These are phyloP conservation scores for Hygrocybe punicea DNA, from an alignment of 768 basidiomycete genomes.

Conservation along the genomic window DNA sequence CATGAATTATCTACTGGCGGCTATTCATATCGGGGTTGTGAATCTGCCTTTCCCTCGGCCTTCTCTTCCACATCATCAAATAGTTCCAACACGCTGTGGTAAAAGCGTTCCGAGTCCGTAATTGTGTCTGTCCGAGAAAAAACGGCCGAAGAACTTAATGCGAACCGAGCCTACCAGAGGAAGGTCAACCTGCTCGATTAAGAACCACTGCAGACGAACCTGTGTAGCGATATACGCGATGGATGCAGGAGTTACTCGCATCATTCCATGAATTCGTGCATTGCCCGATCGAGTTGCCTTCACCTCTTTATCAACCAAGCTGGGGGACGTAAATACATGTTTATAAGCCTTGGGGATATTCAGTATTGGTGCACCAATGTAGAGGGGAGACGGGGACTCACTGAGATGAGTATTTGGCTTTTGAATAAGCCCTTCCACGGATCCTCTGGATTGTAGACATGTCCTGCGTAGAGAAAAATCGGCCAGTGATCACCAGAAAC, in stretches of 20 bases:
- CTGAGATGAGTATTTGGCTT: slow-evolving; percentile 1
- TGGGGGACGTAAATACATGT: slow-evolving; percentile 17
- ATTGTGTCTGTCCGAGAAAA: too few relatives aligned
- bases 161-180: not conserved
- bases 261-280: slow-evolving; percentile 9
- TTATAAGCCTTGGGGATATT: slow-evolving; percentile 9
- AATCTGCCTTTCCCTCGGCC: too few relatives aligned
- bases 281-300: slow-evolving; percentile 27
- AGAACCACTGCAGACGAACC: not conserved
- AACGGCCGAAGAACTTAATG: not conserved
- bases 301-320: slow-evolving; percentile 25
- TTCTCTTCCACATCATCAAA: too few relatives aligned
- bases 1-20: too few relatives aligned
- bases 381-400: not conserved
- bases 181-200: not conserved
- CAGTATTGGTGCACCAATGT: not conserved
- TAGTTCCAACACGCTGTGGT: too few relatives aligned
- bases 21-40: too few relatives aligned
- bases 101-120: too few relatives aligned
- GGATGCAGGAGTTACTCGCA: too few relatives aligned
- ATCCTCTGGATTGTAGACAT: too few relatives aligned
- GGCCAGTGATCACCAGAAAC: too few relatives aligned
- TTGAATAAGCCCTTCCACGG: too few relatives aligned
- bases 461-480: too few relatives aligned
- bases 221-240: slow-evolving; percentile 22